Evolutionary conservation across 306 rosid genomes (phyloP), one percentile per base, ranked within the genome.

Genomic region (Styphnolobium japonicum): DNA sequence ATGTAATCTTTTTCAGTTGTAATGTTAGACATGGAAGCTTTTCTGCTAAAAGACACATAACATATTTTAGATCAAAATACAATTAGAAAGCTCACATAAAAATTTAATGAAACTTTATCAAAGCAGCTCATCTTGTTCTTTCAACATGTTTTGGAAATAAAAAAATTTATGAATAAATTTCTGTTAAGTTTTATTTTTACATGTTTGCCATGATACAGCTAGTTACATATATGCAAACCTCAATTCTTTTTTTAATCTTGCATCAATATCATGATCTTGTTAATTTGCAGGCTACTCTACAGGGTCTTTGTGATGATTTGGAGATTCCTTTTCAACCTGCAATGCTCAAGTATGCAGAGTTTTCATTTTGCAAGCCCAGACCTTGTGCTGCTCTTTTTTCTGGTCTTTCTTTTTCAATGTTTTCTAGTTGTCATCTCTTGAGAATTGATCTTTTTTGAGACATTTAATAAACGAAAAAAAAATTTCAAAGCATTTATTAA

Each of bases 281-380:
- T 87, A 66, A 43, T 55, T 58, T 66, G 69, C 85, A 91, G 98
- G 90, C 84, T 80, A 87, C 91, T 21, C 73, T 93, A 52, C 81
- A 86, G 19, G 84, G 88, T 76, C 94, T 93, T 67, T 93, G 98
- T 80, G 88, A 91, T 64, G 93, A 91, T 29, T 84, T 93, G 62
- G 88, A 80, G 48, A 93, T 91, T 86, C 90, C 97, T 79, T 93
- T 89, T 79, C 97, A 88, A 78, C 83, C 86, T 65, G 65, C 86
- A 80, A 93, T 91, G 98, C 93, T 91, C 81, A 86, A 78, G 97
- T 89, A 88, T 55, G 92, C 71, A 84, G 60, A 82, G 34, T 61
- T 31, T 66, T 53, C 67, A 25, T 66, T 23, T 51, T 72, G 36
- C 23, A 34, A 45, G 46, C 21, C 67, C 70, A 23, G 6, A 29